These are phyloP conservation scores for Multifurca ochricompacta DNA, from an alignment of 768 basidiomycete genomes.

Conservation along the genomic window DNA sequence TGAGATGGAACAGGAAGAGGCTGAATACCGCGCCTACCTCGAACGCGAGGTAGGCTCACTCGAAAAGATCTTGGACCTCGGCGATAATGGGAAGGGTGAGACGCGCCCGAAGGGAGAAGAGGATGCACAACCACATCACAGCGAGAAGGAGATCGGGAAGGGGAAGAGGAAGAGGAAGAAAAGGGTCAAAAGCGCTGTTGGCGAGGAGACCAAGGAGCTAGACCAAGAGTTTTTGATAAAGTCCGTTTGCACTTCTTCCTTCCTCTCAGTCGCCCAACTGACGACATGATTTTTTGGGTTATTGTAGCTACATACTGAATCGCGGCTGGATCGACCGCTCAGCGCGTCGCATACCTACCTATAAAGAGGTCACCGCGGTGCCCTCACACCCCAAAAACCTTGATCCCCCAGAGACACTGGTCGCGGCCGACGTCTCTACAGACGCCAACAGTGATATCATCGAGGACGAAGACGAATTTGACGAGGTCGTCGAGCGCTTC, in stretches of 20 bases:
- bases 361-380: constrained; percentile 63
- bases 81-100: constrained; percentile 25
- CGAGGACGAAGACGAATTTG: constrained; percentile 69
- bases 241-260: constrained; percentile 38
- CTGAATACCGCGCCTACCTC: constrained; percentile 78
- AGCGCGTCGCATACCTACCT: constrained; percentile 70
- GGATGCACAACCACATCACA: constrained; percentile 24
- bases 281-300: not conserved
- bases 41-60: constrained; percentile 78
- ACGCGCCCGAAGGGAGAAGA: constrained; percentile 27
- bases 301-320: constrained; percentile 83
- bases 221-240: constrained; percentile 89
- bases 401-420: constrained; percentile 18
- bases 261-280: not conserved
- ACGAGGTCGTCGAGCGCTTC: constrained; percentile 85
- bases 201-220: constrained; percentile 42
- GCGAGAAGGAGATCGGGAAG: constrained; percentile 27
- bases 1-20: constrained; percentile 69
- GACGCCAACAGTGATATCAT: constrained; percentile 28
- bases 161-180: constrained; percentile 27
- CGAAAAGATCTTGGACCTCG: constrained; percentile 55
- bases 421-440: constrained; percentile 16
- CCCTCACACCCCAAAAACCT: constrained; percentile 20
- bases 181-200: constrained; percentile 23
- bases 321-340: constrained; percentile 94